Conservation (phyloP, 768 basidiomycete species). For the Floccularia luteovirens region DNA sequence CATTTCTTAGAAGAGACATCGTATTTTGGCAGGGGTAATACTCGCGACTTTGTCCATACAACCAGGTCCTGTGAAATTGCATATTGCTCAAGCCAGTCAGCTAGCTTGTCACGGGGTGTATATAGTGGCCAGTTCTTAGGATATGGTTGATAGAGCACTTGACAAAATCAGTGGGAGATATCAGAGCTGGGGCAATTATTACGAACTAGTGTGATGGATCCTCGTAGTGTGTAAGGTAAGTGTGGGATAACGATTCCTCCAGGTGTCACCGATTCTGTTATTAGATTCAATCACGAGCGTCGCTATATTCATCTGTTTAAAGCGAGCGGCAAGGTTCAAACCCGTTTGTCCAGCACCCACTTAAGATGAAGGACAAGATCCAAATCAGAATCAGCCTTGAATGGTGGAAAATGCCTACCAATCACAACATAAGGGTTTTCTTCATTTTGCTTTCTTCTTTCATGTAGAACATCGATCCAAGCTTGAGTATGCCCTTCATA, state of each 20-base stretch:
- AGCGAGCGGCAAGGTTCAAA: conserved; percentile 32
- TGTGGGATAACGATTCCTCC: conserved; percentile 34
- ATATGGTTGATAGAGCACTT: conserved; percentile 31
- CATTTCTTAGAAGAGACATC: conserved; percentile 21
- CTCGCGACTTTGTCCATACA: conserved; percentile 30
- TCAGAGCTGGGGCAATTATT: background rate
- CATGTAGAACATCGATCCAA: conserved; percentile 24
- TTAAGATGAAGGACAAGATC: conserved; percentile 7
- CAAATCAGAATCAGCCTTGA: background rate
- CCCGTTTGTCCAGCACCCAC: conserved; percentile 40
- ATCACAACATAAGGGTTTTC: conserved; percentile 29
- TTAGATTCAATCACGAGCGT: conserved; percentile 28
- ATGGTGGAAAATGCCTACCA: conserved; percentile 15
- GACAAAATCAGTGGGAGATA: background rate
- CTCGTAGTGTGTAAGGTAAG: conserved; percentile 28
- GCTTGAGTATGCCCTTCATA: conserved; percentile 27
- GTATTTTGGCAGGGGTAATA: conserved; percentile 23
- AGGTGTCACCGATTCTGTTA: conserved; percentile 28
- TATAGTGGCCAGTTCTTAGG: conserved; percentile 32
- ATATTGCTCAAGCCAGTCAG: conserved; percentile 37
- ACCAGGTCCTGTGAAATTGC: conserved; percentile 29
- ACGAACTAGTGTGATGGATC: conserved; percentile 8
- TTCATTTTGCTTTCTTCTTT: conserved; percentile 27
- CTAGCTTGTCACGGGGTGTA: conserved; percentile 32
- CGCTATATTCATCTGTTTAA: conserved; percentile 30